Evolutionary conservation across 2,329 filamentous ascomycete genomes (phyloP).

Genomic region (Acephala macrosclerotiorum): DNA sequence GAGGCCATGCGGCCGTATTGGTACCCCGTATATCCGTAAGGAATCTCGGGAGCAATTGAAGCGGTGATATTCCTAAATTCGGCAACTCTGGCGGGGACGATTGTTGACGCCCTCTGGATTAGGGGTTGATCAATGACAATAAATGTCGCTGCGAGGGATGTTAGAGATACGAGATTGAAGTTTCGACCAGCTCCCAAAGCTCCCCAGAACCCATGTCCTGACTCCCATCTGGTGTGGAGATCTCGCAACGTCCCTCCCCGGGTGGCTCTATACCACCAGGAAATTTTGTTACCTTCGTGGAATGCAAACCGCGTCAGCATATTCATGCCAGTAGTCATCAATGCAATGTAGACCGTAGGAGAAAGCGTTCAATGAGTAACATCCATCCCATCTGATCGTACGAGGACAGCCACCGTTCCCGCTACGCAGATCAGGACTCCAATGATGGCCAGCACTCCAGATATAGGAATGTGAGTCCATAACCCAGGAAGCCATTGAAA

Average conservation of each 20-base stretch:
- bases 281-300: slow-evolving; percentile 21
- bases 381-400: slow-evolving; percentile 21
- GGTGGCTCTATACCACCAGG: slow-evolving; percentile 29
- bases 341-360: slow-evolving; percentile 27
- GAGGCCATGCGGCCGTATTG: slow-evolving; percentile 8
- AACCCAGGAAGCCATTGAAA: slow-evolving; percentile 16
- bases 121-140: slow-evolving; percentile 29
- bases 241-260: slow-evolving; percentile 18
- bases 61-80: slow-evolving; percentile 10
- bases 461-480: slow-evolving; percentile 14
- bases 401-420: slow-evolving; percentile 20
- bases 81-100: neutral
- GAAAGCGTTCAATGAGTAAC: slow-evolving; percentile 19
- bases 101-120: slow-evolving; percentile 30
- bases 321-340: slow-evolving; percentile 23
- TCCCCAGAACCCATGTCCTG: slow-evolving; percentile 21
- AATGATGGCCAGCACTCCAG: slow-evolving; percentile 9
- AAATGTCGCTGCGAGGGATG: slow-evolving; percentile 22
- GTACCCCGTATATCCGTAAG: slow-evolving; percentile 22
- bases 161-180: slow-evolving; percentile 26
- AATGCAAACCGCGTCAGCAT: slow-evolving; percentile 22
- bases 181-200: slow-evolving; percentile 26
- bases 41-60: slow-evolving; percentile 23
- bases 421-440: slow-evolving; percentile 10
- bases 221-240: slow-evolving; percentile 22